Base-by-base conservation (phyloP, 306 rosid species). In the Cucumis sativus region DNA sequence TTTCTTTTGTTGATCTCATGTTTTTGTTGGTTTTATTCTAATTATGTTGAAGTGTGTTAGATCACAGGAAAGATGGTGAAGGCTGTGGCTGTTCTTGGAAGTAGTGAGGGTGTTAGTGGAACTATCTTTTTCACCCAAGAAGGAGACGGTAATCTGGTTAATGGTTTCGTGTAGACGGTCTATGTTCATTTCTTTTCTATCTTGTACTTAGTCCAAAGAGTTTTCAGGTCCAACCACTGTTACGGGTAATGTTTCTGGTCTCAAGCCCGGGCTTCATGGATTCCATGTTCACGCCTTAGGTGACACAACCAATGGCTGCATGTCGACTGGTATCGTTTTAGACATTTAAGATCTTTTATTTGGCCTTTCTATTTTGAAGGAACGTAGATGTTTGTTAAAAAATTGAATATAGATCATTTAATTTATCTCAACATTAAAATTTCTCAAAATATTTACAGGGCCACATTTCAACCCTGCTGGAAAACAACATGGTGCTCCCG, bases 211-310 rank as follows among this genome's bases (percentile, higher is more conserved):
- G 15, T 47, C 16, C 51, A 6, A 74, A 17, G 10, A 3, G 18
- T 16, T 56, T 54, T 56, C 80, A 78, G 74, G 80, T 39, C 41
- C 80, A 18, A 78, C 80, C 51, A 65, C 75, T 11, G 75, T 65
- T 72, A 95, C 89, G 15, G 99, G 97, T 80, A 77, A 11, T 63
- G 21, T 95, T 83, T 20, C 82, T 25, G 99, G 97, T 80, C 97
- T 95, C 64, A 89, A 74, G 88, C 92, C 97, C 15, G 99, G 97
- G 13, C 92, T 83, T 80, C 97, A 95, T 57, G 97, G 99, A 39
- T 95, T 95, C 86, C 97, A 92, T 84, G 91, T 92, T 37, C 99
- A 92, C 76, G 93, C 97, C 30, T 87, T 96, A 52, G 99, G 99
- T 10, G 97, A 95, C 84, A 92, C 97, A 55, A 95, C 97, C 25